Percentiles rank a stretch among this genome's conserved stretches.
These are phyloP conservation scores for Cytidiella melzeri DNA, from an alignment of 768 basidiomycete species.

Conservation along the genomic window DNA sequence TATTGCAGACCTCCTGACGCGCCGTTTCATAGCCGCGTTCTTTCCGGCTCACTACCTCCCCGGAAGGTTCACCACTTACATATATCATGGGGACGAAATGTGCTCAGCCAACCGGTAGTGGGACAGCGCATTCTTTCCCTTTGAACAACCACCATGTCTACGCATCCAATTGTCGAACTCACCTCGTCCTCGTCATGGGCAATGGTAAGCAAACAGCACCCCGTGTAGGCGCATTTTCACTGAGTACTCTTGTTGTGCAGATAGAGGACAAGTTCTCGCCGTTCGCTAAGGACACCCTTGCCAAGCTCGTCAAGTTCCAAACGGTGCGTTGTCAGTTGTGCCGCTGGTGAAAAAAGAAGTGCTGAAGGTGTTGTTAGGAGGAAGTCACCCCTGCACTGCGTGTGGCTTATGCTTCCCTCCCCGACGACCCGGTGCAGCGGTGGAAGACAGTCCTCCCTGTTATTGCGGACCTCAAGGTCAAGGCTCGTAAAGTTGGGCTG, in stretches of 20 bases:
- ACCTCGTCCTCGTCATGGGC: conserved; percentile 87
- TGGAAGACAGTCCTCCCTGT: conserved; percentile 85
- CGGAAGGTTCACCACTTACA: too few relatives aligned
- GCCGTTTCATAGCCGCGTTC: not conserved
- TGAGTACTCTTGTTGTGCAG: conserved; percentile 31
- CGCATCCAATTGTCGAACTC: conserved; percentile 69
- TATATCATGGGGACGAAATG: too few relatives aligned
- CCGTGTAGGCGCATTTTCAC: not conserved
- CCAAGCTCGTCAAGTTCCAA: conserved; percentile 78
- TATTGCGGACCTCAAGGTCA: conserved; percentile 77
- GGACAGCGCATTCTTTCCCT: too few relatives aligned
- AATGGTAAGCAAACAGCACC: conserved; percentile 46
- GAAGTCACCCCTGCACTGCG: conserved; percentile 80
- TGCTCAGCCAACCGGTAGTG: too few relatives aligned
- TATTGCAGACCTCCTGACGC: too few relatives aligned
- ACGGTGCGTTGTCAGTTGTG: conserved; percentile 53
- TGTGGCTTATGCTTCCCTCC: conserved; percentile 77
- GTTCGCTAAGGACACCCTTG: conserved; percentile 80
- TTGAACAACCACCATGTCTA: conserved; percentile 37
- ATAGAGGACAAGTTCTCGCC: conserved; percentile 91
- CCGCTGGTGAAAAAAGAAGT: too few relatives aligned
- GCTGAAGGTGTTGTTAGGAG: conserved; percentile 41
- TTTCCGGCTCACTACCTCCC: not conserved
- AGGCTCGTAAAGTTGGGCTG: conserved; percentile 82
- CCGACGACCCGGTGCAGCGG: conserved; percentile 62